A percentile compares a stretch with the other conserved stretches of the same genome.
phyloP scores from a whole-genome alignment of 208 protist species.

The Acanthamoeba royreba region DNA sequence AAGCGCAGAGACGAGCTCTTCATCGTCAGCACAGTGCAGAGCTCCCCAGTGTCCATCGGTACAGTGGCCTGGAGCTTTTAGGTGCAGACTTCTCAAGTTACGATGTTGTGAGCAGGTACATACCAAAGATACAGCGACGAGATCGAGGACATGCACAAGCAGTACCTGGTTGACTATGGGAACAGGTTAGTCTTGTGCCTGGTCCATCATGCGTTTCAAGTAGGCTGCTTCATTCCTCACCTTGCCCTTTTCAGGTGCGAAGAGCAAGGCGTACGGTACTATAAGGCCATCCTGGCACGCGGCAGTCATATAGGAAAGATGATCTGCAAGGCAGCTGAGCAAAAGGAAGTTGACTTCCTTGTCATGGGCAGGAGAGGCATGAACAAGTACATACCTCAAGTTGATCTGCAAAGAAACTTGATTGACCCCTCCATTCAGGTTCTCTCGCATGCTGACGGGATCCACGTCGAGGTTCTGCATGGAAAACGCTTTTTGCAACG shows the following conservation, averaged over 20 bases:
- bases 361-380: conserved; percentile 13
- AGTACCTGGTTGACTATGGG: neutral
- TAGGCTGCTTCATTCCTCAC: neutral
- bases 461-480: neutral
- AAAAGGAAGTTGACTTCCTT: conserved; percentile 11
- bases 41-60: neutral
- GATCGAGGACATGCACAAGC: neutral
- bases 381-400: neutral
- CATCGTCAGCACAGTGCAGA: neutral
- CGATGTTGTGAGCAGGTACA: neutral
- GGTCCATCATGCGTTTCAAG: neutral
- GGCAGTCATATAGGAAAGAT: neutral
- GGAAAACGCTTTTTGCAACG: conserved; percentile 24
- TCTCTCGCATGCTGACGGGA: neutral
- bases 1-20: neutral
- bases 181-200: no score
- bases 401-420: no score
- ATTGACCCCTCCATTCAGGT: no score
- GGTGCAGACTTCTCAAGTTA: neutral
- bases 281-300: neutral
- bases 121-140: conserved; percentile 30
- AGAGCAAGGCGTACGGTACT: neutral
- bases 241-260: neutral
- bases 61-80: neutral
- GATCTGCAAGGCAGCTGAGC: neutral